Evolutionary conservation across 176 grass and related monocot genomes (phyloP), one percentile per base, ranked within the genome.

Genomic region (Triticum monococcum): DNA sequence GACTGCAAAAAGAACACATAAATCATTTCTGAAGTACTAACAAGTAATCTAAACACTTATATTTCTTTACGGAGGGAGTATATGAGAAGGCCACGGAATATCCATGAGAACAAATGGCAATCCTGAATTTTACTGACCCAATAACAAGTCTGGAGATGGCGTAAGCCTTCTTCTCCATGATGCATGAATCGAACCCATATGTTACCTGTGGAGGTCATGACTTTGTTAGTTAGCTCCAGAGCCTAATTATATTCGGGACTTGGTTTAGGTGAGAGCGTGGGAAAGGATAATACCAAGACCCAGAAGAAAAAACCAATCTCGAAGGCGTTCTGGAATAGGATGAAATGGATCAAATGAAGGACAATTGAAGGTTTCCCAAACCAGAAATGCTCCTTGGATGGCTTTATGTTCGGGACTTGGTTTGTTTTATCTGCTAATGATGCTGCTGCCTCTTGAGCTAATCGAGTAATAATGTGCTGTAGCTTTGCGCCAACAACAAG

Each of bases 241-340:
- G 16, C 64, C 50, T 54, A 17, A 31, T 41, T 45, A 45, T 45
- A 45, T 45, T 45, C 41, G 41, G 41, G 41, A 45, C 3, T 45
- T 45, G 41, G 2, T 45, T 45, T 45, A 45, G 43, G 54, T 33
- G 31, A 35, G 45, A 78, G 9, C n/a, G 3, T 23, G 37, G 12
- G 43, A 35, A 52, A 70, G 79, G 37, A 87, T 74, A 75, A 22
- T 93, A 98, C 96, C 91, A 68, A 71, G 68, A 95, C 78, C 89
- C 89, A 94, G 86, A 95, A 86, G 91, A 95, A 98, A 81, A 95
- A 94, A 7, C 84, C 91, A 75, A 98, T 93, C 91, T 95, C 95
- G 59, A 98, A 98, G 43, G 91, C 91, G 82, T 98, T 98, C 79
- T 98, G 96, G 89, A 98, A 98, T 75, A 98, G 82, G 84, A 98